These are phyloP conservation scores for Erysimum cheiranthoides DNA, from an alignment of 345 rosid species.

Conservation along the genomic window DNA sequence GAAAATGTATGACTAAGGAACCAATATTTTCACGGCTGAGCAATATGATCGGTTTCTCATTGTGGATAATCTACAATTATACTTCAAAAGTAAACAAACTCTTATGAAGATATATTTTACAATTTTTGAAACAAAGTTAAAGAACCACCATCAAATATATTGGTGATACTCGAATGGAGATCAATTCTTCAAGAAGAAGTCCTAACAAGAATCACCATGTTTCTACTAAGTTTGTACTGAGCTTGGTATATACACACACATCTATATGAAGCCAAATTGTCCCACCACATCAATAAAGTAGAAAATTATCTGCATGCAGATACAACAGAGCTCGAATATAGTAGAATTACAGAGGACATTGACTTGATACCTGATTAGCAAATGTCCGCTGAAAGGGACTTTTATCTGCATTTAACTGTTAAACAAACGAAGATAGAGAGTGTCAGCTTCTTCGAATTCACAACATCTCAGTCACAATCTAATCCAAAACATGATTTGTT, in stretches of 20 bases:
- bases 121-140: not conserved
- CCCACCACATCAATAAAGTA: conserved; percentile 13
- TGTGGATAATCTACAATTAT: conserved; percentile 5
- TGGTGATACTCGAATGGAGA: conserved; percentile 14
- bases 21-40: not conserved
- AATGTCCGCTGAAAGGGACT: conserved; percentile 96
- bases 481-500: conserved; percentile 11
- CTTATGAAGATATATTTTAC: not conserved
- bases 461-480: conserved; percentile 14
- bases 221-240: not conserved
- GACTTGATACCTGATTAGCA: conserved; percentile 80
- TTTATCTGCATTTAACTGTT: conserved; percentile 89
- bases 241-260: not conserved
- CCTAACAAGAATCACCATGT: conserved; percentile 11
- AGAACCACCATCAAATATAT: conserved; percentile 2
- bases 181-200: not conserved
- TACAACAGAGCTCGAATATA: not conserved
- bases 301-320: not conserved
- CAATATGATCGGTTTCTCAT: conserved; percentile 2
- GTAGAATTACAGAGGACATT: conserved; percentile 2
- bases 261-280: not conserved
- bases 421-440: conserved; percentile 32
- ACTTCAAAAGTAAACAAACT: conserved; percentile 3
- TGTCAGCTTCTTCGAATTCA: conserved; percentile 27
- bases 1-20: not conserved